Conservation (phyloP, 805 yeast genomes). For the Monosporozyma servazzii region DNA sequence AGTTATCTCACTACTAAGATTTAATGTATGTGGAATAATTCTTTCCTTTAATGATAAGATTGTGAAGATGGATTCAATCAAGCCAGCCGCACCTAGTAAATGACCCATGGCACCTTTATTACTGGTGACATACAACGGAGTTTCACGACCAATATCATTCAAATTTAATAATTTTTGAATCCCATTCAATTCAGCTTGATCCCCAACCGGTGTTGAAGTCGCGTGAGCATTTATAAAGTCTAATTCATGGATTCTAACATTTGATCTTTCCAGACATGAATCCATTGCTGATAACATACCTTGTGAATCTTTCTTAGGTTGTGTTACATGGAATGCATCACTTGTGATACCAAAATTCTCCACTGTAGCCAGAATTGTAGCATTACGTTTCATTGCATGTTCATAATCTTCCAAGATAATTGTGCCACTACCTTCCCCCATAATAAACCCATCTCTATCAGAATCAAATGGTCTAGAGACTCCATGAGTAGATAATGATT, state of each 20-base stretch:
- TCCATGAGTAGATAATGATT: constrained; percentile 53
- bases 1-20: constrained; percentile 40
- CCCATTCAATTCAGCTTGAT: constrained; percentile 76
- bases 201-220: constrained; percentile 86
- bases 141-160: constrained; percentile 9
- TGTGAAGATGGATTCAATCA: constrained; percentile 82
- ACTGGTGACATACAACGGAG: constrained; percentile 50
- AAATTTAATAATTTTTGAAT: constrained; percentile 31
- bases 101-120: constrained; percentile 94
- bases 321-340: constrained; percentile 88
- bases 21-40: constrained; percentile 71
- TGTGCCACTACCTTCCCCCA: constrained; percentile 89
- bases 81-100: constrained; percentile 90
- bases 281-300: constrained; percentile 84
- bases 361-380: constrained; percentile 68
- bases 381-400: constrained; percentile 61
- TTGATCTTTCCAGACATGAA: constrained; percentile 53
- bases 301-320: constrained; percentile 72
- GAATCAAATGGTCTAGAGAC: constrained; percentile 87
- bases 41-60: constrained; percentile 51
- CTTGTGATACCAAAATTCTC: constrained; percentile 86
- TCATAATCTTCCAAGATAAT: constrained; percentile 66
- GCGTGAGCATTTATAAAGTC: constrained; percentile 95
- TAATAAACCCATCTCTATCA: constrained; percentile 74
- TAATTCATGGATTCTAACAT: constrained; percentile 39